Conservation (phyloP, 495 filamentous ascomycete species). For the Penicillium salamii region DNA sequence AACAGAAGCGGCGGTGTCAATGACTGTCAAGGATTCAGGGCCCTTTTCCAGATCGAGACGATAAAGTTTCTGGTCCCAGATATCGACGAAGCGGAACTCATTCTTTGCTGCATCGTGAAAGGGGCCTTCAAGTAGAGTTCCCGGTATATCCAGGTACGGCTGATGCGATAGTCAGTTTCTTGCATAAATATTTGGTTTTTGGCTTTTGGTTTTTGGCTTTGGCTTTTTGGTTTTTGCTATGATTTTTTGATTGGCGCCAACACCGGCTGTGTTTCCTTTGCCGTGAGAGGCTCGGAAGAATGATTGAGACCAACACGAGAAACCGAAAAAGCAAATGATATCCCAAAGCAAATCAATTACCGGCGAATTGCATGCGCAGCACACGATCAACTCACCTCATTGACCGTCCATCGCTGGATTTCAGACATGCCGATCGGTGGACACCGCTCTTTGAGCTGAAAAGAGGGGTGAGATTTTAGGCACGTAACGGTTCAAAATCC, state of each 20-base stretch:
- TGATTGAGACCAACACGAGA: slow-evolving; percentile 20
- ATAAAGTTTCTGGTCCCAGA: slow-evolving; percentile 75
- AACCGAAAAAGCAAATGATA: neutral
- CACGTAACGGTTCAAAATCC: slow-evolving; percentile 3
- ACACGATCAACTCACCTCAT: slow-evolving; percentile 31
- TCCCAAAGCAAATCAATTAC: slow-evolving; percentile 2
- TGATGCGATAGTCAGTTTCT: slow-evolving; percentile 24
- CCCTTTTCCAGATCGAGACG: slow-evolving; percentile 65
- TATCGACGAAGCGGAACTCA: slow-evolving; percentile 85
- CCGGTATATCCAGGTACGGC: slow-evolving; percentile 74
- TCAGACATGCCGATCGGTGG: slow-evolving; percentile 31
- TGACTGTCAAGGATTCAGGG: slow-evolving; percentile 58
- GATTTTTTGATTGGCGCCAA: neutral
- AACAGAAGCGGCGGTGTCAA: slow-evolving; percentile 65
- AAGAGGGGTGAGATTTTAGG: slow-evolving; percentile 1
- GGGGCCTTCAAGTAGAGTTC: slow-evolving; percentile 78
- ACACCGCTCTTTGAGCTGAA: slow-evolving; percentile 20
- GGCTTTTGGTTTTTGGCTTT: too few relatives aligned
- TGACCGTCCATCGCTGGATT: slow-evolving; percentile 43
- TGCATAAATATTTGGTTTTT: neutral
- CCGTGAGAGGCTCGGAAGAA: neutral
- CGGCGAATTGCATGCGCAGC: slow-evolving; percentile 7
- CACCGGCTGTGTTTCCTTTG: neutral
- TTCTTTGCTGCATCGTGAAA: slow-evolving; percentile 68
- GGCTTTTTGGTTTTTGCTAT: too few relatives aligned